Percentiles rank a stretch among this genome's conserved stretches.
Evolutionary conservation across 2,329 filamentous ascomycete species (phyloP).

Genomic region (Byssothecium circinans): DNA sequence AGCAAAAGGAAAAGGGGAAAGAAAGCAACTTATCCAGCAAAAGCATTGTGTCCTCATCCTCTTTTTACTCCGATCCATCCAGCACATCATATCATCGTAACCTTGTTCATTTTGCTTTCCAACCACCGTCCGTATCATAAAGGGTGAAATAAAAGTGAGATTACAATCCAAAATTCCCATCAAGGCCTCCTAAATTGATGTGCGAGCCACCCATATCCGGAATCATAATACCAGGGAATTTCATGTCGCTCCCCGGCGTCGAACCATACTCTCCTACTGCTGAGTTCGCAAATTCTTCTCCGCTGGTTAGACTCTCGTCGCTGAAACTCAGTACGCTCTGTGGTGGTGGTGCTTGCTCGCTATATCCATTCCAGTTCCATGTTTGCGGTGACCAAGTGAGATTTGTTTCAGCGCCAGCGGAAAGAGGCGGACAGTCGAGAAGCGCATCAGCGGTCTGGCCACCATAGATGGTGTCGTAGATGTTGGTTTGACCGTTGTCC

Average conservation of each 20-base stretch:
- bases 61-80: not conserved
- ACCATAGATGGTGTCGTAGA: slow-evolving; percentile 82
- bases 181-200: slow-evolving; percentile 39
- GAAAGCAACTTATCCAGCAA: too few relatives aligned
- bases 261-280: slow-evolving; percentile 31
- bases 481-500: slow-evolving; percentile 76
- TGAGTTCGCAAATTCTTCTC: slow-evolving; percentile 46
- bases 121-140: not conserved
- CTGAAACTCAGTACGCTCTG: slow-evolving; percentile 63
- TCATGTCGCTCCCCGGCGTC: slow-evolving; percentile 33
- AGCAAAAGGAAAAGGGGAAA: not conserved
- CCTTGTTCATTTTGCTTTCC: slow-evolving; percentile 1
- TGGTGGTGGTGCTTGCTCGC: slow-evolving; percentile 37
- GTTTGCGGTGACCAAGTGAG: slow-evolving; percentile 41
- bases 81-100: not conserved
- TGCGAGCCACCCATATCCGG: slow-evolving; percentile 33
- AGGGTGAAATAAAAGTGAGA: not conserved
- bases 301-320: slow-evolving; percentile 61
- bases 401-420: slow-evolving; percentile 32
- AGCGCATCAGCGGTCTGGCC: slow-evolving; percentile 55
- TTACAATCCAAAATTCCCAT: slow-evolving; percentile 47
- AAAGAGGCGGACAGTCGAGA: slow-evolving; percentile 33
- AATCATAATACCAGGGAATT: slow-evolving; percentile 42
- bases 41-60: not conserved
- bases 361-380: slow-evolving; percentile 37